These are phyloP conservation scores for Incumbomyces delicatus DNA, from an alignment of 2,329 filamentous ascomycete species.

Conservation along the genomic window DNA sequence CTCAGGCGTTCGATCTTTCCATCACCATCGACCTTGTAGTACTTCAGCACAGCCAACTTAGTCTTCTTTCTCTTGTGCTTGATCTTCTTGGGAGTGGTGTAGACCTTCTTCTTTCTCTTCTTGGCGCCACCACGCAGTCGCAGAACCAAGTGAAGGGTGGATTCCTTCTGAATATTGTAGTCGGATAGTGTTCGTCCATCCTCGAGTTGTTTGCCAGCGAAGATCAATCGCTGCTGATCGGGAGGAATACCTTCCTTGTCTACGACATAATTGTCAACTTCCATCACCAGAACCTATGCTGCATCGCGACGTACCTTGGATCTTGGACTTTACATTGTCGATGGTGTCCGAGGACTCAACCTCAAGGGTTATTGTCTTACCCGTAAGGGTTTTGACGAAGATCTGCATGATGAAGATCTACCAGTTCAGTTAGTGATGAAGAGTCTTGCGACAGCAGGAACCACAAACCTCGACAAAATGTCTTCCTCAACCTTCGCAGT, in stretches of 20 bases:
- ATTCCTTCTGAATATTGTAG: slow-evolving; percentile 99
- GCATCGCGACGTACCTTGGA: slow-evolving; percentile 46
- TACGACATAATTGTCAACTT: slow-evolving; percentile 31
- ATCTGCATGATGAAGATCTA: slow-evolving; percentile 41
- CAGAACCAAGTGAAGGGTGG: slow-evolving; percentile 93
- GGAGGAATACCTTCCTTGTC: slow-evolving; percentile 99
- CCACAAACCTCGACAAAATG: slow-evolving; percentile 50
- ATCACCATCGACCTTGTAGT: slow-evolving; percentile 99
- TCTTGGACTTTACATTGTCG: slow-evolving; percentile 99
- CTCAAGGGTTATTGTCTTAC: slow-evolving; percentile 99
- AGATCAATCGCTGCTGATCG: slow-evolving; percentile 99
- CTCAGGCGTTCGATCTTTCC: slow-evolving; percentile 99
- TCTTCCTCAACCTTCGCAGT: slow-evolving; percentile 49
- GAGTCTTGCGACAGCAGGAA: background rate
- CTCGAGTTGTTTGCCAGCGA: slow-evolving; percentile 99
- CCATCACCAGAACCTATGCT: background rate
- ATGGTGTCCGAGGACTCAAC: slow-evolving; percentile 99
- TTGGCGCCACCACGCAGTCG: slow-evolving; percentile 97
- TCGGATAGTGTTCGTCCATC: slow-evolving; percentile 97
- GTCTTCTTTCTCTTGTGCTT: slow-evolving; percentile 99
- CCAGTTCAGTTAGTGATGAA: background rate
- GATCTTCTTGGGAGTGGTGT: slow-evolving; percentile 99
- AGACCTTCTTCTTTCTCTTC: slow-evolving; percentile 99
- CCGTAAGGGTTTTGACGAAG: slow-evolving; percentile 68
- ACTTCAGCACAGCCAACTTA: slow-evolving; percentile 99